These are phyloP conservation scores for Aureobasidium vineae DNA, from an alignment of 2,329 filamentous ascomycete genomes.

Conservation along the genomic window DNA sequence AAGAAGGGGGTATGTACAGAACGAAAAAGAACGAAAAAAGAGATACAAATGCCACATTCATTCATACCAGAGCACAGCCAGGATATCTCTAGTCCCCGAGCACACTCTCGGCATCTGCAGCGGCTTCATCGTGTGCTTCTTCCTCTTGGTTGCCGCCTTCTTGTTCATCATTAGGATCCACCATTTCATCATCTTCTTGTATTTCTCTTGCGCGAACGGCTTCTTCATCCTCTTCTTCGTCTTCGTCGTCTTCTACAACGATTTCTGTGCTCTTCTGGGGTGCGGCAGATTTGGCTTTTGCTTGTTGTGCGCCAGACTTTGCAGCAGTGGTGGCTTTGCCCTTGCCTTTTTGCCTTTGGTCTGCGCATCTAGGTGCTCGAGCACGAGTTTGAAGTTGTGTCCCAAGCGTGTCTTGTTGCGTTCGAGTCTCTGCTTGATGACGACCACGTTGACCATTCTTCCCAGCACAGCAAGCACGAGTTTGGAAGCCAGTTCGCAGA, in stretches of 20 bases:
- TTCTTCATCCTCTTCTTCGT: slow-evolving; percentile 30
- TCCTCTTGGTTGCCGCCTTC: slow-evolving; percentile 31
- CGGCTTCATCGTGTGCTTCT: slow-evolving; percentile 35
- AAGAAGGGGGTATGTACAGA: slow-evolving; percentile 7
- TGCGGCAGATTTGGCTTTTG: slow-evolving; percentile 23
- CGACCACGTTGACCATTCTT: slow-evolving; percentile 67
- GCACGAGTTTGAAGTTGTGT: slow-evolving; percentile 78
- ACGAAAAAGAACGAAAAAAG: not conserved
- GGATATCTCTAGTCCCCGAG: slow-evolving; percentile 24
- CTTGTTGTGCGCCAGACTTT: not conserved
- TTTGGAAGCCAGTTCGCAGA: slow-evolving; percentile 83
- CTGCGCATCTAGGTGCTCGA: slow-evolving; percentile 71
- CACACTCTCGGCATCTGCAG: slow-evolving; percentile 30
- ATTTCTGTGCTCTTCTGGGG: slow-evolving; percentile 36
- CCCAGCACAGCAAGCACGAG: slow-evolving; percentile 77
- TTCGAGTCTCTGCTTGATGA: slow-evolving; percentile 67
- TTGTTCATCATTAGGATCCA: slow-evolving; percentile 32
- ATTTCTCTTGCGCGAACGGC: slow-evolving; percentile 36
- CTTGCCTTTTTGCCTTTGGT: slow-evolving; percentile 45
- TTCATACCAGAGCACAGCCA: not conserved
- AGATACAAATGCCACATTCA: not conserved
- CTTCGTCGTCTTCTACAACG: slow-evolving; percentile 28
- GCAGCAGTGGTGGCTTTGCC: slow-evolving; percentile 26
- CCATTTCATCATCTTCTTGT: slow-evolving; percentile 35
- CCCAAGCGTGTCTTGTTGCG: slow-evolving; percentile 80